phyloP scores from a whole-genome alignment of 305 asterid species.

The Fraxinus ornus region DNA sequence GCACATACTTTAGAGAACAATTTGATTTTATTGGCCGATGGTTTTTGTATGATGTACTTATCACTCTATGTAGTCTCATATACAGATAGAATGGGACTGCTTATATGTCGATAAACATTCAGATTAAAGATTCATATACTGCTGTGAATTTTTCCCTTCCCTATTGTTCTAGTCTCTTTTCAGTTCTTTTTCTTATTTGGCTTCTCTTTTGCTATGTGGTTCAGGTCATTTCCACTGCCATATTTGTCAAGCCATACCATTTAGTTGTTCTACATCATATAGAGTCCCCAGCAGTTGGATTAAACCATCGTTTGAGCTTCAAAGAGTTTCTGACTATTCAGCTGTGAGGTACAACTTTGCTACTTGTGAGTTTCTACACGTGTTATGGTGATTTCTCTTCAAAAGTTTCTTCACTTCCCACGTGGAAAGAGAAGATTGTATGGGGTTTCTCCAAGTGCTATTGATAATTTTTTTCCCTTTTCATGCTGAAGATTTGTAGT shows the following conservation, averaged over 20 bases:
- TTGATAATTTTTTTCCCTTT: neutral
- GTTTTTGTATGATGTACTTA: neutral
- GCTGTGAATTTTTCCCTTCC: conserved; percentile 16
- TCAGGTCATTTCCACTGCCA: conserved; percentile 48
- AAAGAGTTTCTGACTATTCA: conserved; percentile 43
- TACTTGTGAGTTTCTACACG: neutral
- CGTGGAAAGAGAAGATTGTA: neutral
- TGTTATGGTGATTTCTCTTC: neutral
- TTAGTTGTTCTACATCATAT: conserved; percentile 54
- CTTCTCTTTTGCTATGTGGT: conserved; percentile 30
- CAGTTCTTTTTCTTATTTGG: conserved; percentile 17
- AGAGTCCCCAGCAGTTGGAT: conserved; percentile 38
- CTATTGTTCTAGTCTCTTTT: conserved; percentile 1
- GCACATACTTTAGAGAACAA: neutral
- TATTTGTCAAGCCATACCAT: conserved; percentile 48
- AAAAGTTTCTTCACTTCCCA: neutral
- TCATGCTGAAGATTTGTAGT: neutral
- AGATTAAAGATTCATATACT: neutral
- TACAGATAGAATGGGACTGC: neutral
- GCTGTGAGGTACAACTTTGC: conserved; percentile 53
- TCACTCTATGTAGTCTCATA: neutral
- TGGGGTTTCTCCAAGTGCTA: neutral
- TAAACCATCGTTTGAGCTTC: conserved; percentile 44
- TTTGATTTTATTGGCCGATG: neutral
- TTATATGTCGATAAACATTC: neutral